phyloP scores from a whole-genome alignment of 192 early-diverging fungal genomes.

The Coemansia sp. region DNA sequence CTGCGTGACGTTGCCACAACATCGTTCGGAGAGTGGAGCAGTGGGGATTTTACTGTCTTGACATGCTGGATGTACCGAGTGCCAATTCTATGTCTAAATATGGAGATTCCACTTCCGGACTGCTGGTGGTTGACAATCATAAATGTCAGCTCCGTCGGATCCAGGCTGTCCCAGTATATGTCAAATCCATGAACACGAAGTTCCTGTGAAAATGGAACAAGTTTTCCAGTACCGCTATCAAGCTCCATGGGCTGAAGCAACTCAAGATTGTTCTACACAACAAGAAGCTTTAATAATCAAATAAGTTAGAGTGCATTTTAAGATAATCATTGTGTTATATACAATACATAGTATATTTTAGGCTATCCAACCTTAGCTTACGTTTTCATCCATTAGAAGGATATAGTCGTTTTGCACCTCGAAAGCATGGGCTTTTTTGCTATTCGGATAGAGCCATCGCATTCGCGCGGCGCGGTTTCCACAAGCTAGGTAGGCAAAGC shows the following conservation, averaged over 20 bases:
- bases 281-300: not conserved
- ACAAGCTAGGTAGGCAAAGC: constrained; percentile 60
- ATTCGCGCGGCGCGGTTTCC: constrained; percentile 51
- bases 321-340: not conserved
- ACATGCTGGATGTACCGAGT: constrained; percentile 42
- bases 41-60: constrained; percentile 56
- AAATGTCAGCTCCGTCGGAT: constrained; percentile 53
- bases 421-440: constrained; percentile 11
- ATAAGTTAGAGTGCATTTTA: not conserved
- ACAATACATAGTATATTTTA: not conserved
- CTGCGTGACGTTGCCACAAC: constrained; percentile 55
- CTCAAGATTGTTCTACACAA: constrained; percentile 48
- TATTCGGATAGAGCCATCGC: constrained; percentile 51
- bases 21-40: constrained; percentile 60
- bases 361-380: constrained; percentile 14
- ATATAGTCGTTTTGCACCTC: constrained; percentile 42
- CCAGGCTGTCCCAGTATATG: constrained; percentile 45
- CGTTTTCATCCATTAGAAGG: constrained; percentile 57
- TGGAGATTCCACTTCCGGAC: constrained; percentile 55
- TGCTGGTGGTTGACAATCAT: constrained; percentile 63
- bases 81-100: constrained; percentile 56
- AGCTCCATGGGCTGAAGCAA: constrained; percentile 39
- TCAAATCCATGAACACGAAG: constrained; percentile 59
- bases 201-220: constrained; percentile 41
- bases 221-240: constrained; percentile 19